Base-by-base conservation (phyloP, 345 rosid genomes). In the Acer saccharum region DNA sequence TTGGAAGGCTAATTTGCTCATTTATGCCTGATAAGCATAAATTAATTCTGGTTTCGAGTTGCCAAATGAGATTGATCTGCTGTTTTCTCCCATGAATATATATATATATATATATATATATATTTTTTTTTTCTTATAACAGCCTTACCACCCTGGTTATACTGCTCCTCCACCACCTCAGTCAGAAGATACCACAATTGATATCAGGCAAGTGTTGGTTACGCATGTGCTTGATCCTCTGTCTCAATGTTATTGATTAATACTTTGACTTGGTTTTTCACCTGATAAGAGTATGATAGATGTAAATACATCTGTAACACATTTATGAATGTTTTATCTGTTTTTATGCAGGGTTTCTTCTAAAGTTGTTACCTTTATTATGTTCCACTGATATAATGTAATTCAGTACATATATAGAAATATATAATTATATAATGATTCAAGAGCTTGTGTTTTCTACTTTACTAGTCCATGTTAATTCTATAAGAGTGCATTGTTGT, bases 71-170 rank as follows among this genome's bases (percentile, higher is more conserved):
- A 20, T 65, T 44, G 13, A 46, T 78, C 50, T 21, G 55, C 69
- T 72, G 67, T 75, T 63, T 39, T 70, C 61, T 74, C 48, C 32
- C 66, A 29, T 65, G 18, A 35, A 66, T 70, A 69, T 29, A 29
- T 29, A 29, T 29, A 29, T 29, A 29, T 29, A 29, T 29, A 29
- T 70, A 69, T 29, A 29, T 29, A 29, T 29, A 29, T 29, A 29
- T 29, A 29, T 29, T 2, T 23, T 23, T 23, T 23, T 23, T 71
- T 82, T 55, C 32, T 76, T 76, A 43, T 67, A 78, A 44, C 88
- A 96, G 98, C 84, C 93, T 68, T 96, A 96, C 76, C 98, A 92
- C 68, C 83, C 91, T 65, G 99, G 97, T 64, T 96, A 96, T 79
- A 94, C 93, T 62, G 90, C 94, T 20, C 95, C 98, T 10, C 90